These are phyloP conservation scores for Glycine soja DNA, from an alignment of 306 rosid species.

Conservation along the genomic window DNA sequence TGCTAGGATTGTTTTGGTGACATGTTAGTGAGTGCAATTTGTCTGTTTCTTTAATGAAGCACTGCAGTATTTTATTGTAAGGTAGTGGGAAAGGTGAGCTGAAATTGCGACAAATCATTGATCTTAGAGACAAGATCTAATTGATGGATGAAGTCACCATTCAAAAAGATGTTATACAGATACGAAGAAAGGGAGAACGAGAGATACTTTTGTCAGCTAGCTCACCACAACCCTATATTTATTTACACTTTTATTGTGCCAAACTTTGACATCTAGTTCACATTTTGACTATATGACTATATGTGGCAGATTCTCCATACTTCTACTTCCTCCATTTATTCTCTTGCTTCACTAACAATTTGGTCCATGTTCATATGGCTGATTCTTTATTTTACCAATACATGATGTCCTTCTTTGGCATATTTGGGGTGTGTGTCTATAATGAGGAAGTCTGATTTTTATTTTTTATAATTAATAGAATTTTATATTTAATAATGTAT, in stretches of 20 bases:
- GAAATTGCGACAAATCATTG: neutral
- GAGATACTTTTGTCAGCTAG: neutral
- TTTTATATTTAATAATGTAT: slow-evolving; percentile 2
- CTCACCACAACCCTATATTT: neutral
- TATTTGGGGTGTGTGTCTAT: neutral
- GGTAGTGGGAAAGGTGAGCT: neutral
- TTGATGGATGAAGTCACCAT: neutral
- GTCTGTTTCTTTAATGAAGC: neutral
- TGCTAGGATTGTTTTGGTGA: neutral
- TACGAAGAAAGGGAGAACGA: neutral
- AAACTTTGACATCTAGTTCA: no score
- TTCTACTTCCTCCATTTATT: neutral
- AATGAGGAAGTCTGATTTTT: neutral
- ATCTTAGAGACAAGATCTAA: neutral
- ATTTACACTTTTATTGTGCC: neutral
- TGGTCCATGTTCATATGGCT: slow-evolving; percentile 11
- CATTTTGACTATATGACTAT: no score
- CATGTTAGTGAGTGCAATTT: neutral
- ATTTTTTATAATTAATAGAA: neutral
- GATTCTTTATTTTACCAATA: neutral
- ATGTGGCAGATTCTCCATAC: neutral
- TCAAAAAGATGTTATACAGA: neutral
- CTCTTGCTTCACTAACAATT: neutral
- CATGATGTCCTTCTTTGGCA: neutral
- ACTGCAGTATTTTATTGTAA: neutral